Conservation (phyloP, 805 yeast species). For the Teunomyces atbi region DNA sequence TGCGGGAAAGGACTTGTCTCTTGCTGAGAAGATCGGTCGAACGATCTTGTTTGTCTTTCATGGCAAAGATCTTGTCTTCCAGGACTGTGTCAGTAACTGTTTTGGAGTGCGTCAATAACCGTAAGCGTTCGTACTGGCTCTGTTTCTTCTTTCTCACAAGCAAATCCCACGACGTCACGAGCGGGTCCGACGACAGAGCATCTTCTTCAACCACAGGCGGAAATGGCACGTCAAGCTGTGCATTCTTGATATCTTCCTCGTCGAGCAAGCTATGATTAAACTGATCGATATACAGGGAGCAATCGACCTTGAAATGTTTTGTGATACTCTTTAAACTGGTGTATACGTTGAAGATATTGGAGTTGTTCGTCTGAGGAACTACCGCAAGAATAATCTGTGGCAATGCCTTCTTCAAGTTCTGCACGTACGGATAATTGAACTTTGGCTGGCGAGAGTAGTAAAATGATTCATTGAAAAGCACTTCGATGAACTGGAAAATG, state of each 20-base stretch:
- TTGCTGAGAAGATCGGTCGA: conserved; percentile 26
- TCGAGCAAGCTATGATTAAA: conserved; percentile 34
- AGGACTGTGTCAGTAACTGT: conserved; percentile 20
- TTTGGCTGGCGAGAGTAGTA: conserved; percentile 33
- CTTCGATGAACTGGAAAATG: conserved; percentile 67
- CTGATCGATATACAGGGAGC: conserved; percentile 20
- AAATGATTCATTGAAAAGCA: conserved; percentile 45
- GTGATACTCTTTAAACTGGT: conserved; percentile 37
- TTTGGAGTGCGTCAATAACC: conserved; percentile 35
- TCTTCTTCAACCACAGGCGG: conserved; percentile 26
- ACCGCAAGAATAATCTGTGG: conserved; percentile 35
- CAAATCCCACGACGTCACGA: conserved; percentile 46
- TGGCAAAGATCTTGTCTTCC: conserved; percentile 28
- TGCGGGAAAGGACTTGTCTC: conserved; percentile 65
- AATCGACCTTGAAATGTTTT: conserved; percentile 32
- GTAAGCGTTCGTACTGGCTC: conserved; percentile 49
- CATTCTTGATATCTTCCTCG: conserved; percentile 32
- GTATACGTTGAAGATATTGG: conserved; percentile 37
- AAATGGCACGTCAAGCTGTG: conserved; percentile 32
- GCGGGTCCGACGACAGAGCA: conserved; percentile 23
- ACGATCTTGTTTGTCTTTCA: conserved; percentile 19
- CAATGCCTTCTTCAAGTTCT: conserved; percentile 28
- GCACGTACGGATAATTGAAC: conserved; percentile 39
- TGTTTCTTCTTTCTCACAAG: conserved; percentile 46
- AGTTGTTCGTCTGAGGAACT: conserved; percentile 35